Evolutionary conservation across 2,329 filamentous ascomycete species (phyloP), one percentile per base, ranked within the genome.

Genomic region (Coniochaeta sp.): DNA sequence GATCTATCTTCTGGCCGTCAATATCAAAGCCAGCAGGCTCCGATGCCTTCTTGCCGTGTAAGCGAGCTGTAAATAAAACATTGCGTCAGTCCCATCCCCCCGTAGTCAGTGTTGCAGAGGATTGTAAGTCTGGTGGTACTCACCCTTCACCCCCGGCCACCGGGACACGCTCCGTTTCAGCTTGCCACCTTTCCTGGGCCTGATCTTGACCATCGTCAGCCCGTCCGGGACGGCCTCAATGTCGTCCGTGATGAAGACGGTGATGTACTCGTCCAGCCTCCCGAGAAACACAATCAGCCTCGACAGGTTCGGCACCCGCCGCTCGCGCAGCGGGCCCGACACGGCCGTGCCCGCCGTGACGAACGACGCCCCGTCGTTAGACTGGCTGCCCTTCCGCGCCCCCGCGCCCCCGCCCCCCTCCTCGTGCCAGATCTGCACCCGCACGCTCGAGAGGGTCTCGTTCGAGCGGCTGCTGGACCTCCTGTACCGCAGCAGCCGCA

Each of bases 401-500:
- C 28, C 65, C 2, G 44, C 19, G 44, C 4, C n/a, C 22, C 24
- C 14, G 5, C 24, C 9, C 24, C 47, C 62, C 3, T 60, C 61
- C 44, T 70, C 69, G 55, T 70, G 68, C 69, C 69, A 70, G 9
- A 70, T 68, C 58, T 70, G 69, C 38, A 70, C 60, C 4, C 69
- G 61, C 5, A 68, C 67, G 36, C 63, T 65, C 44, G 66, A 68
- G 52, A 65, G 68, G 32, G 64, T 66, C 14, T 66, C 65, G 57
- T 58, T 65, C 12, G 64, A 62, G 12, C 66, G 61, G 40, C 58
- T 65, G 2, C 64, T 63, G 1, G 54, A 22, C 42, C 59, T 61
- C 57, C 58, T 58, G 10, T 69, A 58, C 30, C 59, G 64, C 24
- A 70, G 63, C 26, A 67, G 63, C 58, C 67, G 66, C 32, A 69